These are phyloP conservation scores for Trebouxia sp. DNA, from an alignment of 139 green algal genomes.

Conservation along the genomic window DNA sequence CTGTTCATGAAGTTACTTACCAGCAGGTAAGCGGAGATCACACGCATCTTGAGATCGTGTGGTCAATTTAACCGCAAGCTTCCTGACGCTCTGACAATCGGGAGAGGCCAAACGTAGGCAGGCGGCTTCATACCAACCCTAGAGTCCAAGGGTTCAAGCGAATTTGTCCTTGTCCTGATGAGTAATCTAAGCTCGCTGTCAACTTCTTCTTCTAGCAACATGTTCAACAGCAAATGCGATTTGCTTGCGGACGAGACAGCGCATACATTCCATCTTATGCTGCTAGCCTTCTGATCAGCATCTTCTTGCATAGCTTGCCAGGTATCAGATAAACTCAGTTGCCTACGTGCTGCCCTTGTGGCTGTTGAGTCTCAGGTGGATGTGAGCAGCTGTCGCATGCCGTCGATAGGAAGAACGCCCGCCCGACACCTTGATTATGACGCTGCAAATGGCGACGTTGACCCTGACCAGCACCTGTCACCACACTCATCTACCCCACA, in stretches of 20 bases:
- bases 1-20: conserved; percentile 31
- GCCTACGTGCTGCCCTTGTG: neutral
- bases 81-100: neutral
- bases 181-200: too few relatives aligned
- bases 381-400: neutral
- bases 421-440: neutral
- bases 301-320: too few relatives aligned
- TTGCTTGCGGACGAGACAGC: too few relatives aligned
- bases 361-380: neutral
- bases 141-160: neutral
- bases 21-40: conserved; percentile 55
- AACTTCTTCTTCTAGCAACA: too few relatives aligned
- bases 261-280: too few relatives aligned
- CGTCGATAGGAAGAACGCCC: neutral
- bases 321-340: too few relatives aligned
- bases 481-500: conserved; percentile 5
- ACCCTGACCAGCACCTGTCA: neutral
- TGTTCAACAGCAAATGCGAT: too few relatives aligned
- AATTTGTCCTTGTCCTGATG: neutral
- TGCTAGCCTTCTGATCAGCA: too few relatives aligned
- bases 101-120: neutral
- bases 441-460: neutral
- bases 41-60: conserved; percentile 46
- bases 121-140: neutral
- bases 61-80: conserved; percentile 49